Evolutionary conservation across 1,284 basidiomycete genomes (phyloP).

Genomic region (Psilocybe mexicana): DNA sequence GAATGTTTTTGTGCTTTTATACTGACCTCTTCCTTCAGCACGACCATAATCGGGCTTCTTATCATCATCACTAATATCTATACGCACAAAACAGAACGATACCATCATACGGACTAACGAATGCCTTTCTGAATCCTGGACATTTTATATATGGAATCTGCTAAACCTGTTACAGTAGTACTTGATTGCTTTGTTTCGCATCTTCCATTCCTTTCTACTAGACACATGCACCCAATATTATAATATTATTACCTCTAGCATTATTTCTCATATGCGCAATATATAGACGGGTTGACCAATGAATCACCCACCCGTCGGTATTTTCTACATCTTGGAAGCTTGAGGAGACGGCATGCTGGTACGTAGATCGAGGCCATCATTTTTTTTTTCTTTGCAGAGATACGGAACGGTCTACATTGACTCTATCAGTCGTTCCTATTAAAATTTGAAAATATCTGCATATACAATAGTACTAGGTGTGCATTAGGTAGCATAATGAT

Average conservation of each 20-base stretch:
- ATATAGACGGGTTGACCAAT: neutral
- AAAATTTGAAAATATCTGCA: too few species aligned
- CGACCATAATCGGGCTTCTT: constrained; percentile 22
- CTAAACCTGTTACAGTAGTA: constrained; percentile 26
- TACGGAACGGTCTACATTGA: too few species aligned
- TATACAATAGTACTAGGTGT: neutral
- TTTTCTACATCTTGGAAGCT: neutral
- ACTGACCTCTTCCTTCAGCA: constrained; percentile 18
- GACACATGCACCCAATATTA: constrained; percentile 18
- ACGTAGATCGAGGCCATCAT: too few species aligned
- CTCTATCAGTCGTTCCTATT: too few species aligned
- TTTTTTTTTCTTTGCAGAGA: too few species aligned
- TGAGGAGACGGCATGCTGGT: neutral
- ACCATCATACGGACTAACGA: constrained; percentile 21
- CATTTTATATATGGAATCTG: constrained; percentile 29
- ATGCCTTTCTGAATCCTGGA: constrained; percentile 18
- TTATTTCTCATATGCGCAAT: neutral
- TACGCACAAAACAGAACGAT: constrained; percentile 15
- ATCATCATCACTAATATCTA: constrained; percentile 16
- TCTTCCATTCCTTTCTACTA: constrained; percentile 26
- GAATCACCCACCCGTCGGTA: neutral
- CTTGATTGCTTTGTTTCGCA: constrained; percentile 22
- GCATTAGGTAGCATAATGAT: neutral
- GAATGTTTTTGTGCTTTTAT: neutral
- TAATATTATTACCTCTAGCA: constrained; percentile 9